Percentiles rank a stretch among this genome's conserved stretches.
Conservation (phyloP, 768 basidiomycete genomes). For the Boletus vermiculosoides region DNA sequence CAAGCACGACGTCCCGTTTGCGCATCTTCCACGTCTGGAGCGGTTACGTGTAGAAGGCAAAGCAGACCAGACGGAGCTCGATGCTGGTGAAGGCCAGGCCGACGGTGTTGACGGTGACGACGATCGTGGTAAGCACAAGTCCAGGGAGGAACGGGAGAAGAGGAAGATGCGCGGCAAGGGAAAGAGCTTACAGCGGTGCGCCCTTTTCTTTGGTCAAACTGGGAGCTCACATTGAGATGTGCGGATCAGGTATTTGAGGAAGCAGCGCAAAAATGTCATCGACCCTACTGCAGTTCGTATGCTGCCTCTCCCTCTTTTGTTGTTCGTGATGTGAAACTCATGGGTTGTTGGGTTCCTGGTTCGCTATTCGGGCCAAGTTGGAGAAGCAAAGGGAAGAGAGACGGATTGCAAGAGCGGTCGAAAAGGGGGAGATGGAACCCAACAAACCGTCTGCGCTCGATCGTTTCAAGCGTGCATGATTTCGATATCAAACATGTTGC, state of each 20-base stretch:
- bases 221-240: neutral
- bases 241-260: slow-evolving; percentile 60
- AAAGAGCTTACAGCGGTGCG: slow-evolving; percentile 77
- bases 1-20: slow-evolving; percentile 54
- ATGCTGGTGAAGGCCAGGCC: slow-evolving; percentile 28
- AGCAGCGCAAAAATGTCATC: slow-evolving; percentile 93
- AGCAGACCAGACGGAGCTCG: slow-evolving; percentile 63
- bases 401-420: slow-evolving; percentile 33
- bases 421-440: slow-evolving; percentile 32
- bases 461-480: slow-evolving; percentile 35
- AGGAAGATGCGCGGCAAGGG: slow-evolving; percentile 85
- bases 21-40: slow-evolving; percentile 76
- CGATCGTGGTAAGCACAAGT: slow-evolving; percentile 26
- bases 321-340: neutral
- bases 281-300: slow-evolving; percentile 70
- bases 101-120: slow-evolving; percentile 35
- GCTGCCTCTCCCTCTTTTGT: no score
- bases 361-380: slow-evolving; percentile 67
- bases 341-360: slow-evolving; percentile 22
- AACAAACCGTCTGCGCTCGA: slow-evolving; percentile 36
- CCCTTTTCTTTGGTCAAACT: neutral
- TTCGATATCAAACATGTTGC: slow-evolving; percentile 8
- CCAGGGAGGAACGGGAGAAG: slow-evolving; percentile 48
- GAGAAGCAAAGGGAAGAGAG: slow-evolving; percentile 55
- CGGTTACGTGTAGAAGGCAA: slow-evolving; percentile 60